phyloP scores from a whole-genome alignment of 1,284 basidiomycete species.

The Heterobasidion parviporum region DNA sequence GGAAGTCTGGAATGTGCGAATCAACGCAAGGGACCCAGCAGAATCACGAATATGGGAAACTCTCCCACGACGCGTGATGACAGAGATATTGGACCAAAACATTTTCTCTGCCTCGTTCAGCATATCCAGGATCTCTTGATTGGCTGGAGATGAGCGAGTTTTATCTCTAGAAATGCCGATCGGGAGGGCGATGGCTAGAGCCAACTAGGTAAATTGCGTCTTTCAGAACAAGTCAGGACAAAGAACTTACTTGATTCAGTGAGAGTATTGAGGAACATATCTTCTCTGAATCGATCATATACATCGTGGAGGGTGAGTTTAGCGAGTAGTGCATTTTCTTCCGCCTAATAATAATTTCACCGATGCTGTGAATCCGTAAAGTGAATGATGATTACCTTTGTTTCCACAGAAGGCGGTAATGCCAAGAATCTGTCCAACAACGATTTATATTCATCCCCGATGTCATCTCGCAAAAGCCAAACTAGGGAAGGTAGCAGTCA shows the following conservation, averaged over 20 bases:
- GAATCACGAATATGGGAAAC: slow-evolving; percentile 70
- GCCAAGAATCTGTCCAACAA: slow-evolving; percentile 53
- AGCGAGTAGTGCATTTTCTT: slow-evolving; percentile 66
- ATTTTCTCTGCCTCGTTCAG: slow-evolving; percentile 62
- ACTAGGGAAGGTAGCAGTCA: slow-evolving; percentile 33
- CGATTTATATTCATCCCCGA: slow-evolving; percentile 44
- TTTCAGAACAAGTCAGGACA: neutral
- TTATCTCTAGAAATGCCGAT: slow-evolving; percentile 61
- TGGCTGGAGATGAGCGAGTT: slow-evolving; percentile 28
- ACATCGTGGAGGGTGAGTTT: slow-evolving; percentile 69
- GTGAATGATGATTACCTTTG: neutral
- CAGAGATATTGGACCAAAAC: slow-evolving; percentile 58
- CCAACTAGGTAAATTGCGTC: neutral
- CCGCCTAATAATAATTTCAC: slow-evolving; percentile 36
- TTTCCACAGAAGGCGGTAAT: slow-evolving; percentile 38
- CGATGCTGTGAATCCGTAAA: neutral
- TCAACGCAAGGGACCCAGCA: slow-evolving; percentile 59
- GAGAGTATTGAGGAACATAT: slow-evolving; percentile 82
- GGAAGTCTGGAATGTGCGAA: slow-evolving; percentile 72
- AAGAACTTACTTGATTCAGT: slow-evolving; percentile 70
- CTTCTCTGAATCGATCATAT: slow-evolving; percentile 68
- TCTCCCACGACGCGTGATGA: slow-evolving; percentile 51
- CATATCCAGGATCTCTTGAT: slow-evolving; percentile 53
- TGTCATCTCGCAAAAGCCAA: slow-evolving; percentile 62
- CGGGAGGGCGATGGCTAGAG: slow-evolving; percentile 73